Evolutionary conservation across 2,329 filamentous ascomycete species (phyloP).

Genomic region (Alternaria sp.): DNA sequence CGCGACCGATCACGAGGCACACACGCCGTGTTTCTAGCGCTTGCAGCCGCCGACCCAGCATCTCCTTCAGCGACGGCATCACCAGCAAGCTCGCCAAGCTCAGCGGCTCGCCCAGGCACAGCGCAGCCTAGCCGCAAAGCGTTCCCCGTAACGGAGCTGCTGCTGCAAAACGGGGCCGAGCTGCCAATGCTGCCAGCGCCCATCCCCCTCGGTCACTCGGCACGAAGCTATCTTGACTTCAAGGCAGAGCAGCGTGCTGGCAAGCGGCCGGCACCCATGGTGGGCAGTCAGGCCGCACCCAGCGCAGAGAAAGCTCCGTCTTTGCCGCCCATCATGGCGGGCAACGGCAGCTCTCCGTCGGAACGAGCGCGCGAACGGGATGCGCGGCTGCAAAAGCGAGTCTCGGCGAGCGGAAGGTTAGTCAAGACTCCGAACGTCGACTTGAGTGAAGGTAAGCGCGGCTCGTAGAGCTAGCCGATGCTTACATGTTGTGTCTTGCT

Average conservation of each 20-base stretch:
- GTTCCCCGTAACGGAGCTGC: conserved; percentile 88
- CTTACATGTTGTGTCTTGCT: conserved; percentile 36
- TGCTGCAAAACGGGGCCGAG: conserved; percentile 92
- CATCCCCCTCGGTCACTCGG: conserved; percentile 81
- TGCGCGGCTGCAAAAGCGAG: conserved; percentile 47
- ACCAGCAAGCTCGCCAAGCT: conserved; percentile 53
- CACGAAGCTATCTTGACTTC: conserved; percentile 84
- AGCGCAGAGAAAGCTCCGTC: conserved; percentile 66
- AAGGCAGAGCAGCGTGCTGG: conserved; percentile 61
- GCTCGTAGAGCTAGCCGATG: conserved; percentile 33
- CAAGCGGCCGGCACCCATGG: conserved; percentile 49
- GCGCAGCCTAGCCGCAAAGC: conserved; percentile 55
- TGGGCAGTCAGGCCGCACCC: conserved; percentile 55
- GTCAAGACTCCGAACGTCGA: conserved; percentile 42
- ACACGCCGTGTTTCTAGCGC: conserved; percentile 86
- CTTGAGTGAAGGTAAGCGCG: conserved; percentile 43
- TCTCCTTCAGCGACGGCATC: conserved; percentile 64
- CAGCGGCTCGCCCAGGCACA: conserved; percentile 50
- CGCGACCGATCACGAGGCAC: conserved; percentile 84
- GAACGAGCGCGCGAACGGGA: conserved; percentile 47
- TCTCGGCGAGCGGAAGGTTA: conserved; percentile 50
- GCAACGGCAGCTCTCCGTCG: conserved; percentile 49
- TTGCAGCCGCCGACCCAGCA: conserved; percentile 91
- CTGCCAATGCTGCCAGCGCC: conserved; percentile 77
- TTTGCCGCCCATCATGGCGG: conserved; percentile 60